Evolutionary conservation across 2,329 filamentous ascomycete species (phyloP), one percentile per base, ranked within the genome.

Genomic region (Colletotrichum eleusines): DNA sequence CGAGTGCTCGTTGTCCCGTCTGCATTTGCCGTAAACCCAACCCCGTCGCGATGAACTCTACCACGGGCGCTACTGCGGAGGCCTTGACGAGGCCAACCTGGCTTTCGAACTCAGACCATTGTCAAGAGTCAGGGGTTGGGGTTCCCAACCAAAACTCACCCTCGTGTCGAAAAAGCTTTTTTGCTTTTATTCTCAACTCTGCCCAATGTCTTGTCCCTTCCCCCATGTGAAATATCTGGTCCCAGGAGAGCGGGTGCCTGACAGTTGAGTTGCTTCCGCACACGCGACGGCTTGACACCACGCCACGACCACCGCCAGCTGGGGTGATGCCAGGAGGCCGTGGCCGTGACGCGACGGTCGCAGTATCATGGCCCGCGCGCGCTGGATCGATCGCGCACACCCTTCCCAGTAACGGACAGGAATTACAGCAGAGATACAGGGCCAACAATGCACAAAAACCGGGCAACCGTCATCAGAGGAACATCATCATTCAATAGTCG

Each of bases 191-290:
- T 48, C 33, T 50, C 38, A 59, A 53, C 53, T 59, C 26, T 60
- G 62, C 62, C 33, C 67, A 61, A 50, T 31, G 14, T 14, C 31
- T 40, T 42, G 28, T 35, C 46, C 65, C 26, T 35, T 31, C 20
- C 23, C 54, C 62, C 23, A 55, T 40, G 26, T 61, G 54, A 66
- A 44, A 50, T n/a, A 28, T 5, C 12, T 38, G 33, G 44, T 40
- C 48, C 63, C 54, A 66, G n/a, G 5, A 55, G 48, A 7, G 40
- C 33, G 40, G 60, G 40, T 66, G 67, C 63, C 40, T 61, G 55
- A 31, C 33, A 48, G 26, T 35, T 33, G 33, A 50, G n/a, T 18
- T 65, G n/a, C 23, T 50, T 40, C n/a, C n/a, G 33, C n/a, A 57
- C 33, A 40, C 35, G 35, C 33, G 7, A n/a, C 18, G 20, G 63